Evolutionary conservation across 2,329 filamentous ascomycete genomes (phyloP).

Genomic region (Colletotrichum tanaceti): DNA sequence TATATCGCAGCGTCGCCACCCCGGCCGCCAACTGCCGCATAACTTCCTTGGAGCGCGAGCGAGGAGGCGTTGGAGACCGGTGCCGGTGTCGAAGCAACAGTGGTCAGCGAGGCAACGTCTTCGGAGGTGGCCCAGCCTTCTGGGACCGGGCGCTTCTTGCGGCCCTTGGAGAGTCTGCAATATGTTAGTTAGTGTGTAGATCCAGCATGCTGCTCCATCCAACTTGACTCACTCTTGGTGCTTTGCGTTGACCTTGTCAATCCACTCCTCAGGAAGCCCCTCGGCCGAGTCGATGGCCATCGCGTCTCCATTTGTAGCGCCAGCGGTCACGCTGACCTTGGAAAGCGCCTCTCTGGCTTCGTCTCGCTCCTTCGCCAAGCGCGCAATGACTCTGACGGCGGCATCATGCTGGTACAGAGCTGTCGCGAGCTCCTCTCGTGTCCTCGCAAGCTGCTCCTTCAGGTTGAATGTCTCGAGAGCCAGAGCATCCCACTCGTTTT

Average conservation of each 20-base stretch:
- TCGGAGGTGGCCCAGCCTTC: slow-evolving; percentile 86
- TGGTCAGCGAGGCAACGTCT: slow-evolving; percentile 66
- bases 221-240: slow-evolving; percentile 75
- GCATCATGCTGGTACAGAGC: slow-evolving; percentile 98
- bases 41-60: slow-evolving; percentile 65
- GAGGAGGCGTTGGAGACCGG: slow-evolving; percentile 62
- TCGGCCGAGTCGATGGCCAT: slow-evolving; percentile 90
- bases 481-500: slow-evolving; percentile 97
- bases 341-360: slow-evolving; percentile 91
- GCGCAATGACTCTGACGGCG: slow-evolving; percentile 92
- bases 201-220: slow-evolving; percentile 25
- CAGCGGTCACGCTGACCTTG: slow-evolving; percentile 78
- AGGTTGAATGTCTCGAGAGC: slow-evolving; percentile 92
- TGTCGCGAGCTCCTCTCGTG: slow-evolving; percentile 91
- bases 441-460: slow-evolving; percentile 88
- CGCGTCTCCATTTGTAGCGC: slow-evolving; percentile 74
- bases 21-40: slow-evolving; percentile 80
- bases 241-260: slow-evolving; percentile 80
- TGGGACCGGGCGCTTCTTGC: slow-evolving; percentile 89
- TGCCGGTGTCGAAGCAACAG: slow-evolving; percentile 58
- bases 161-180: slow-evolving; percentile 82
- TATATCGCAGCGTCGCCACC: slow-evolving; percentile 81
- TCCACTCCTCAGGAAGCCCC: slow-evolving; percentile 77
- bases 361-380: slow-evolving; percentile 89
- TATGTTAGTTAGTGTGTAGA: slow-evolving; percentile 10